phyloP scores from a whole-genome alignment of 306 rosid species.

The Dryas octopetala region DNA sequence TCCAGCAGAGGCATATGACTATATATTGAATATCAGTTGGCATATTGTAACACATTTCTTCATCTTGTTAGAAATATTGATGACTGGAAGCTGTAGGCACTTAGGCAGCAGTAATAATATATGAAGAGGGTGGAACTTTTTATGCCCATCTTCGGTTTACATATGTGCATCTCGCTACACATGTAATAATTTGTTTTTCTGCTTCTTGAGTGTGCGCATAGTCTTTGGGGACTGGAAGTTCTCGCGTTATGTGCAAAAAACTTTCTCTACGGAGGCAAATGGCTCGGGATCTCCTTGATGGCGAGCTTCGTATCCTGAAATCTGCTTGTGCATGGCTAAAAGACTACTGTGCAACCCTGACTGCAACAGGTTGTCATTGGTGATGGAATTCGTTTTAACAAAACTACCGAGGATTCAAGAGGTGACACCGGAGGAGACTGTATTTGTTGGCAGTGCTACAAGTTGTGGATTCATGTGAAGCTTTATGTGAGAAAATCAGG shows the following conservation, averaged over 20 bases:
- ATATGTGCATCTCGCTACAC: not conserved
- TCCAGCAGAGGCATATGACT: not conserved
- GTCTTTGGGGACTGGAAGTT: conserved; percentile 40
- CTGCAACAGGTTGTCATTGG: not conserved
- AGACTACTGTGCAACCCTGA: conserved; percentile 49
- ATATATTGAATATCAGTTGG: too few relatives aligned
- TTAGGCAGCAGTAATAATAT: not conserved
- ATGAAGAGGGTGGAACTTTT: not conserved
- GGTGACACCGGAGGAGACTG: not conserved
- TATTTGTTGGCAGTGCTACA: not conserved
- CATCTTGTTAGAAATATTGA: not conserved
- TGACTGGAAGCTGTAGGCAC: not conserved
- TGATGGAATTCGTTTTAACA: not conserved
- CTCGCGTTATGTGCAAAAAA: conserved; percentile 18
- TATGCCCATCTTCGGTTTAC: not conserved
- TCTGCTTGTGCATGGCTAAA: conserved; percentile 62
- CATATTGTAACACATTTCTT: not conserved
- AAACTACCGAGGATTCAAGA: not conserved
- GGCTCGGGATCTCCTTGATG: conserved; percentile 60
- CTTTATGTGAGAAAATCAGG: not conserved
- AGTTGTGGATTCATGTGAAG: not conserved
- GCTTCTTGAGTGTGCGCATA: conserved; percentile 23
- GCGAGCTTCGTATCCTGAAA: conserved; percentile 64
- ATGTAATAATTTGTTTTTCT: not conserved
- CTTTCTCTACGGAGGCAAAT: conserved; percentile 41